Base-by-base conservation (phyloP, 1,284 basidiomycete genomes). In the Grifola frondosa region DNA sequence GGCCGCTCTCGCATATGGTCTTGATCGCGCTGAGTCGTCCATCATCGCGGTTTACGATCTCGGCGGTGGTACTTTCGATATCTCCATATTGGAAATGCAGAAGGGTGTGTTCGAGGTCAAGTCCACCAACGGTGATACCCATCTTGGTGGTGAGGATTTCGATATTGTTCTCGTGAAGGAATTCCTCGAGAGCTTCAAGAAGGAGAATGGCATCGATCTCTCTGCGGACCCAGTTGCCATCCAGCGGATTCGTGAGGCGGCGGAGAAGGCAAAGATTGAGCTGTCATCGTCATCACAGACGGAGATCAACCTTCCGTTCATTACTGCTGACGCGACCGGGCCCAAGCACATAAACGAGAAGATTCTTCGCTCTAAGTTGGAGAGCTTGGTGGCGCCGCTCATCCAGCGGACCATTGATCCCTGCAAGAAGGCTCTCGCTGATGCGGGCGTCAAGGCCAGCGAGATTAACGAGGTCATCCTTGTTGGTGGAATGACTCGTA, bases 21-120 rank as follows among this genome's bases (percentile, higher is more conserved):
- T 96, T 24, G 93, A 97, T 66, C 85, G 84, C 17, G 58, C 70
- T 3, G 88, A 94, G 54, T 88, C 87, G 29, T 84, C 88, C 10
- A 74, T 95, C 59, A 96, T 99, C 59, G 94, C 94, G 40, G 96
- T 99, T 51, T 99, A 97, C 67, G 96, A 99, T 75, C 87, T 97
- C 46, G 95, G 95, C 69, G 95, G 95, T 70, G 95, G 95, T 71
- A 97, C 95, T 41, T 98, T 97, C 69, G 94, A 98, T 91, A 91
- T 98, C 59, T 98, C 96, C 25, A 94, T 99, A 56, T 78, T 98
- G 32, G 93, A 97, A 73, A 98, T 98, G 91, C 92, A 97, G 69
- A 95, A 97, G 72, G 96, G 96, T 59, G 94, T 99, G 19, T 99
- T 98, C 68, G 96, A 98, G 69, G 96, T 99, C 65, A 97, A 97